Conservation (phyloP, 192 early-diverging fungal genomes). For the Dispira parvispora region DNA sequence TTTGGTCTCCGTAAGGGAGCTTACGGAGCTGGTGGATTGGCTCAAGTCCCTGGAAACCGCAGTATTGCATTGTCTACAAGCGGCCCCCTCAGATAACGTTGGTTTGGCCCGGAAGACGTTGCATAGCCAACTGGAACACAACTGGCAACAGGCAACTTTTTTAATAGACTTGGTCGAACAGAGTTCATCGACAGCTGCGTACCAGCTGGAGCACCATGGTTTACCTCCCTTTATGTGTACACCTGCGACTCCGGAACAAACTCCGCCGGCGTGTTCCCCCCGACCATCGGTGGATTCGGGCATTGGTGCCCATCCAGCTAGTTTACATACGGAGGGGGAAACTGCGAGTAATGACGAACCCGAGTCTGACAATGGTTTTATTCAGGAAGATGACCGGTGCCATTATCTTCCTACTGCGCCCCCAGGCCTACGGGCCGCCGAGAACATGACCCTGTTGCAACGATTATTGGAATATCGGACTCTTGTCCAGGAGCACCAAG, state of each 20-base stretch:
- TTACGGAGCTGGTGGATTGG: neutral
- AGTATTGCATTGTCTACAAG: neutral
- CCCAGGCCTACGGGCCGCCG: neutral
- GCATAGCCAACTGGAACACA: neutral
- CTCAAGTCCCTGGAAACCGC: neutral
- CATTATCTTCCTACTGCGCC: neutral
- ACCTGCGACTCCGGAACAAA: too few relatives aligned
- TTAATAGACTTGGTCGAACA: constrained; percentile 1
- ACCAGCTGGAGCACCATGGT: too few relatives aligned
- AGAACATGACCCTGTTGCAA: neutral
- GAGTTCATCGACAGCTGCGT: neutral
- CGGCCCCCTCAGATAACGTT: neutral
- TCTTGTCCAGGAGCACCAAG: neutral
- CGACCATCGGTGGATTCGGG: too few relatives aligned
- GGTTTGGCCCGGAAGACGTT: neutral
- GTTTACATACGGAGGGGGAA: neutral
- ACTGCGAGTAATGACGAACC: neutral
- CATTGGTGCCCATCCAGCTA: too few relatives aligned
- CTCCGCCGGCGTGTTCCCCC: too few relatives aligned
- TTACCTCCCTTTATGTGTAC: too few relatives aligned
- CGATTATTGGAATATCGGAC: neutral
- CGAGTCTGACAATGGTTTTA: neutral
- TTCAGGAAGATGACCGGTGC: neutral
- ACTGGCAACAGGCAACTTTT: neutral
- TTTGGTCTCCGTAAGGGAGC: neutral